Conservation (phyloP, 225 moss, liverwort and hornwort genomes). For the Takakia lepidozioides region DNA sequence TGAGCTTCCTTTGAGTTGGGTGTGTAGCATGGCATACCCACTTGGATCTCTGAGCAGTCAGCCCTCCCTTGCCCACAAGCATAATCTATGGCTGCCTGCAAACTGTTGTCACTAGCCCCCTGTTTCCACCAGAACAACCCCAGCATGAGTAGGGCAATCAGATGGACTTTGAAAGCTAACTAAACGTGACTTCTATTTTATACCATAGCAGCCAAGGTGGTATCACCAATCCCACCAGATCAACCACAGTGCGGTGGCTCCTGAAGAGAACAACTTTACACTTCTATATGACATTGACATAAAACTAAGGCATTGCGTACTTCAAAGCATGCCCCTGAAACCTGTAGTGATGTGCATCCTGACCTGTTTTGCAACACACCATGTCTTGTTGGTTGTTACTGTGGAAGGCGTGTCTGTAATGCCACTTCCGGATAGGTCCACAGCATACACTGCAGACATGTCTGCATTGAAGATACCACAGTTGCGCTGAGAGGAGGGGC, state of each 20-base stretch:
- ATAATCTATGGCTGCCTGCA: conserved; percentile 1
- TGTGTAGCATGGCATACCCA: neutral
- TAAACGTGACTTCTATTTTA: no score
- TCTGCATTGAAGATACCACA: conserved; percentile 39
- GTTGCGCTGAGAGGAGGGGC: conserved; percentile 29
- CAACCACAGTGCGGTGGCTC: no score
- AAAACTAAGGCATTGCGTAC: no score
- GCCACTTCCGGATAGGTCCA: conserved; percentile 16
- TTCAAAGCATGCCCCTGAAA: no score
- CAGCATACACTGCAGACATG: conserved; percentile 25
- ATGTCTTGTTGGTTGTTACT: conserved; percentile 7
- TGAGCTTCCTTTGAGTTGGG: neutral
- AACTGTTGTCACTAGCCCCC: neutral
- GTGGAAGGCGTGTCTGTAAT: conserved; percentile 7
- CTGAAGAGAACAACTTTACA: no score
- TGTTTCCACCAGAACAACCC: no score
- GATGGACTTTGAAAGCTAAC: no score
- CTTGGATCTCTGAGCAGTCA: neutral
- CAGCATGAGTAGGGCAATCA: no score
- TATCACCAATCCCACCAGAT: no score
- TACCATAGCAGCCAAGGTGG: no score
- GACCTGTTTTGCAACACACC: conserved; percentile 52
- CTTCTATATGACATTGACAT: no score
- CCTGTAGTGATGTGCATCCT: no score
- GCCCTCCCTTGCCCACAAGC: neutral